phyloP scores from a whole-genome alignment of 2,329 filamentous ascomycete genomes.

The Dactylellina haptotyla region DNA sequence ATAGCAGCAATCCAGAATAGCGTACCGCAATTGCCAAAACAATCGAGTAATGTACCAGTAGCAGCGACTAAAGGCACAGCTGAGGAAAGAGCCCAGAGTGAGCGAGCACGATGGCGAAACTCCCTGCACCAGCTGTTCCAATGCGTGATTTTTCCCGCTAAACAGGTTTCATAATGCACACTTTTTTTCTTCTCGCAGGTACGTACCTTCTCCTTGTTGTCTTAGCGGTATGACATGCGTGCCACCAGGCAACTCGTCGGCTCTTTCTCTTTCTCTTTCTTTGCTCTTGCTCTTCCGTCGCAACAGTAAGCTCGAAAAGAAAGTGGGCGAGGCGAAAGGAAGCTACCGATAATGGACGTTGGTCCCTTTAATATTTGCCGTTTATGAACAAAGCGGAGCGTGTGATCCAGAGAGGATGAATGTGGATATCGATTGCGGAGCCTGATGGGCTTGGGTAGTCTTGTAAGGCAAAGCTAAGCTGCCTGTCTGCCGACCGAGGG shows the following conservation, averaged over 20 bases:
- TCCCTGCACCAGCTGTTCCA: conserved; percentile 53
- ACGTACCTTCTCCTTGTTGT: conserved; percentile 55
- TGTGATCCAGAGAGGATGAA: not conserved
- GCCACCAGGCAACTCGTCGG: conserved; percentile 18
- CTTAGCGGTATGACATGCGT: conserved; percentile 50
- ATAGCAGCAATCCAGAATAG: too few relatives aligned
- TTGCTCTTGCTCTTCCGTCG: not conserved
- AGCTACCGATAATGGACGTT: not conserved
- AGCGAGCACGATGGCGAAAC: conserved; percentile 40
- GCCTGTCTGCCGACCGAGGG: conserved; percentile 50
- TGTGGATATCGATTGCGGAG: conserved; percentile 26
- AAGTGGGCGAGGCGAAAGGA: not conserved
- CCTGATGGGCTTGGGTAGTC: not conserved
- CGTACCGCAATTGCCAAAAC: too few relatives aligned
- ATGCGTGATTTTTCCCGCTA: conserved; percentile 55
- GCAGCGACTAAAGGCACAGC: not conserved
- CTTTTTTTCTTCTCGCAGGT: conserved; percentile 26
- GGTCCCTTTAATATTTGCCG: not conserved
- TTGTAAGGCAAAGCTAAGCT: conserved; percentile 2
- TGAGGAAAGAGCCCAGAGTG: not conserved
- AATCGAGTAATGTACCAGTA: not conserved
- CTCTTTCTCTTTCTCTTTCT: not conserved
- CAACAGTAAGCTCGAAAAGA: not conserved
- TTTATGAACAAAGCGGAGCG: too few relatives aligned
- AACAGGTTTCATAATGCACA: conserved; percentile 54